Percentiles rank a stretch among this genome's conserved stretches.
phyloP scores from a whole-genome alignment of 306 rosid genomes.

The Vachellia pachyceras region DNA sequence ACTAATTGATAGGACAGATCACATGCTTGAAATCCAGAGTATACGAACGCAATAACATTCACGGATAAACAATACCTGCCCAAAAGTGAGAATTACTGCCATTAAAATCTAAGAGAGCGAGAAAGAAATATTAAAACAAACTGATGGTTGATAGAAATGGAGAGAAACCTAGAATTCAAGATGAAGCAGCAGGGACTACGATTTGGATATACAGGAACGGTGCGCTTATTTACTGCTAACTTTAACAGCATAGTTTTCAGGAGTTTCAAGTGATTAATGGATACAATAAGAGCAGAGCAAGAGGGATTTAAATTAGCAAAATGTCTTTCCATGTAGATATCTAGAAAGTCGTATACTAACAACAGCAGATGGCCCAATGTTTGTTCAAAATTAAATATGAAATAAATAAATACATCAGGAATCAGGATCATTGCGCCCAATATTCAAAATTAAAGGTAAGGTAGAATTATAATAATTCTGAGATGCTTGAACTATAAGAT shows the following conservation, averaged over 20 bases:
- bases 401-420: neutral
- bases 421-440: neutral
- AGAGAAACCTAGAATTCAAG: neutral
- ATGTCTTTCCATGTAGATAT: neutral
- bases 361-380: neutral
- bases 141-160: neutral
- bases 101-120: neutral
- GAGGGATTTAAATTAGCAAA: neutral
- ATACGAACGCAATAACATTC: constrained; percentile 76
- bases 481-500: constrained; percentile 8
- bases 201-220: neutral
- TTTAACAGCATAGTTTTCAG: neutral
- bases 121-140: neutral
- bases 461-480: neutral
- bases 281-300: constrained; percentile 5
- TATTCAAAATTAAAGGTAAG: neutral
- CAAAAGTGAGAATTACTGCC: constrained; percentile 21
- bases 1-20: constrained; percentile 57
- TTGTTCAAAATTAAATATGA: neutral
- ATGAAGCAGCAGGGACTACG: constrained; percentile 1
- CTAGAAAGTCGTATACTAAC: neutral
- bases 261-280: neutral
- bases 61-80: constrained; percentile 91
- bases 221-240: neutral
- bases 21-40: constrained; percentile 72